These are phyloP conservation scores for Penicillium cinerascens DNA, from an alignment of 495 filamentous ascomycete genomes.

Conservation along the genomic window DNA sequence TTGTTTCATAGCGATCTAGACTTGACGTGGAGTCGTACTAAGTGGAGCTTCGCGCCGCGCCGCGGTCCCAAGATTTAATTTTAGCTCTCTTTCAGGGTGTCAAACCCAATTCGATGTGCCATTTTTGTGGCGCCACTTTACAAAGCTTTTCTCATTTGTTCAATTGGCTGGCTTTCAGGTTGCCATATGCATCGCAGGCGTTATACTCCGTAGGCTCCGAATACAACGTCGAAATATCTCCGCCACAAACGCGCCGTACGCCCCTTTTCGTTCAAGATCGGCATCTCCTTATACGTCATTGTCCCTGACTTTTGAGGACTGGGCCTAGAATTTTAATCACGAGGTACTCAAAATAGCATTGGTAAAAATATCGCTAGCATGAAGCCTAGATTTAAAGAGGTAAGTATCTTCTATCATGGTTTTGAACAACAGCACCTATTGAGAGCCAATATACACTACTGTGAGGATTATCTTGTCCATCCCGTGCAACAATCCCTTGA, in stretches of 20 bases:
- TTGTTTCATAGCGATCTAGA: slow-evolving; percentile 7
- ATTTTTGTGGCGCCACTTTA: not conserved
- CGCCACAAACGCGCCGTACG: not conserved
- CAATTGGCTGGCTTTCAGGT: not conserved
- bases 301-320: no score
- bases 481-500: slow-evolving; percentile 12
- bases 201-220: not conserved
- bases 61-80: not conserved
- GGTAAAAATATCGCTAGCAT: no score
- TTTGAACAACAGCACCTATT: no score
- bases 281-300: no score
- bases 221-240: not conserved
- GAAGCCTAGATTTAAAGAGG: no score
- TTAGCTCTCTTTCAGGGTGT: not conserved
- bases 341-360: no score
- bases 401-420: no score
- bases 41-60: slow-evolving; percentile 2
- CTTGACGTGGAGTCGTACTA: slow-evolving; percentile 1
- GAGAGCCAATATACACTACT: no score
- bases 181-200: not conserved
- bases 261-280: not conserved
- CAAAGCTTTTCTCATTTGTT: not conserved
- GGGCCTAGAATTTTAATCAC: no score
- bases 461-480: slow-evolving; percentile 52
- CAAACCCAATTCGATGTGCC: not conserved